A percentile compares a stretch with the other conserved stretches of the same genome.
Evolutionary conservation across 164 flowering plant species (phyloP).

Genomic region (Tinospora cordifolia): DNA sequence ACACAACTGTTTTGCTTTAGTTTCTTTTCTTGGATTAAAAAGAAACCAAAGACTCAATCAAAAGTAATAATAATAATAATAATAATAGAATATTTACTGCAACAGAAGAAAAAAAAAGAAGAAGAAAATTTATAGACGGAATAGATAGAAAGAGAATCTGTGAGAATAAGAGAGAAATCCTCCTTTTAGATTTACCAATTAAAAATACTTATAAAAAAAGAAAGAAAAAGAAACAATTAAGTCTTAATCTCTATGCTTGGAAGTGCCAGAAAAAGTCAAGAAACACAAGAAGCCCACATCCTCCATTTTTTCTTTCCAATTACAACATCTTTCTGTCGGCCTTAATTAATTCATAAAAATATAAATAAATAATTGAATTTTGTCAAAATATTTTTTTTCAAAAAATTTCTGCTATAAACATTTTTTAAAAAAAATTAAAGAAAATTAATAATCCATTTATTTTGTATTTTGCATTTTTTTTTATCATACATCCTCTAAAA

Average conservation of each 20-base stretch:
- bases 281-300: slow-evolving; percentile 12
- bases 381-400: neutral
- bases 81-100: neutral
- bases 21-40: neutral
- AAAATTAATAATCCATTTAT: too few species aligned
- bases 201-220: too few species aligned
- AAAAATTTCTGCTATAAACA: too few species aligned
- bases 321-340: slow-evolving; percentile 13
- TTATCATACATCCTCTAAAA: too few species aligned
- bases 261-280: neutral
- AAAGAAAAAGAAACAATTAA: neutral
- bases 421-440: too few species aligned
- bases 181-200: neutral
- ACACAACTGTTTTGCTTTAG: neutral
- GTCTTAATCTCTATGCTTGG: neutral
- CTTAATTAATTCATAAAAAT: neutral
- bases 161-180: neutral
- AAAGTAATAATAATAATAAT: too few species aligned
- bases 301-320: slow-evolving; percentile 5
- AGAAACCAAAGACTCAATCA: neutral
- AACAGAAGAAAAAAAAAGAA: neutral
- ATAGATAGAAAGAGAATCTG: neutral
- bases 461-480: too few species aligned
- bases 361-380: neutral
- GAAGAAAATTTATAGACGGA: too few species aligned